These are phyloP conservation scores for Bimuria novae-zelandiae DNA, from an alignment of 2,329 filamentous ascomycete species.

Conservation along the genomic window DNA sequence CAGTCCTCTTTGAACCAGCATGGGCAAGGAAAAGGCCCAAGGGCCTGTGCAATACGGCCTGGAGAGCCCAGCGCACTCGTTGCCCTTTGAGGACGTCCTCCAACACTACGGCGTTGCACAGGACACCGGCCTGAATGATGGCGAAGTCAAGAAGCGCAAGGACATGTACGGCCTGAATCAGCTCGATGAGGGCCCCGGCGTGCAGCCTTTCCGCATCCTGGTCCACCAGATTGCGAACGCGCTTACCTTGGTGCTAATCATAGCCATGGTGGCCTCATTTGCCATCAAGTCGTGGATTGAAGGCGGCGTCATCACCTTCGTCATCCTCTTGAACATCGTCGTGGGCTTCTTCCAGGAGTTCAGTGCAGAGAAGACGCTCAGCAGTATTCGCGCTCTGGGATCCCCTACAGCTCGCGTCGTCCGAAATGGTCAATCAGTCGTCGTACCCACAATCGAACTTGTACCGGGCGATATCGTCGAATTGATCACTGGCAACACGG, in stretches of 20 bases:
- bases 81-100: slow-evolving; percentile 59
- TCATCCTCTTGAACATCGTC: slow-evolving; percentile 51
- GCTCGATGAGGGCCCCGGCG: slow-evolving; percentile 70
- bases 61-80: slow-evolving; percentile 62
- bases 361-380: slow-evolving; percentile 55
- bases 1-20: no score
- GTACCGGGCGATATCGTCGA: slow-evolving; percentile 70
- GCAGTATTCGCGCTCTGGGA: slow-evolving; percentile 49
- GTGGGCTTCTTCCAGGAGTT: slow-evolving; percentile 54
- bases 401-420: slow-evolving; percentile 53
- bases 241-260: slow-evolving; percentile 67
- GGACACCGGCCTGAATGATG: slow-evolving; percentile 68
- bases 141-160: slow-evolving; percentile 56
- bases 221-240: slow-evolving; percentile 76
- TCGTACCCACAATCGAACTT: slow-evolving; percentile 61
- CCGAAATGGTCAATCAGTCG: slow-evolving; percentile 58
- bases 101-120: slow-evolving; percentile 65
- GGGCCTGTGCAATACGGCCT: slow-evolving; percentile 4
- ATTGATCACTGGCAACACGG: slow-evolving; percentile 66
- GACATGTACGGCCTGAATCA: slow-evolving; percentile 69
- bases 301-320: slow-evolving; percentile 52
- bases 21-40: slow-evolving; percentile 3
- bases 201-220: slow-evolving; percentile 75
- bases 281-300: slow-evolving; percentile 54
- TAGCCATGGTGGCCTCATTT: slow-evolving; percentile 51